These are phyloP conservation scores for Gillenia trifoliata DNA, from an alignment of 306 rosid species.

Conservation along the genomic window DNA sequence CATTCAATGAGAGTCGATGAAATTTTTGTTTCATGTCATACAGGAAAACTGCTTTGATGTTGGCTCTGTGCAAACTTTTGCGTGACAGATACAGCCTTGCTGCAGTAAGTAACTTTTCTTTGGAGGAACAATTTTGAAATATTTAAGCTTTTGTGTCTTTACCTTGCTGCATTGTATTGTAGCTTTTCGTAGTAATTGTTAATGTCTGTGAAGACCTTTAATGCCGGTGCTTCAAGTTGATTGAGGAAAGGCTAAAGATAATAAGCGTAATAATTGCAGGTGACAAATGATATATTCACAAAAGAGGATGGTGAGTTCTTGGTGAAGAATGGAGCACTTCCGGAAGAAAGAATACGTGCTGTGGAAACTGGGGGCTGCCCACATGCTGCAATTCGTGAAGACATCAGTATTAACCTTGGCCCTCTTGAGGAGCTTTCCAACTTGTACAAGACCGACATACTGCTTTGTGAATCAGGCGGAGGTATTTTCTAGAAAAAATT, in stretches of 20 bases:
- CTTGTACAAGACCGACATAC: constrained; percentile 68
- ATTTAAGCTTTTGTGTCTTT: not conserved
- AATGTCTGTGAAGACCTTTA: not conserved
- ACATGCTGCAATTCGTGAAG: constrained; percentile 93
- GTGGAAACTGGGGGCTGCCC: constrained; percentile 99
- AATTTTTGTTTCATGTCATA: constrained; percentile 3
- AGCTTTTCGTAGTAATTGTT: not conserved
- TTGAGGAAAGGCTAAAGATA: not conserved
- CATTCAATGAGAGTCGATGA: constrained; percentile 1
- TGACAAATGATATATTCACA: constrained; percentile 96
- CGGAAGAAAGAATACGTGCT: constrained; percentile 92
- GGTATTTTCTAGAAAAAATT: constrained; percentile 35
- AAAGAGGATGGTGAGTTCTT: constrained; percentile 97
- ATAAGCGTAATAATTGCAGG: constrained; percentile 27
- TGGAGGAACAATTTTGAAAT: not conserved
- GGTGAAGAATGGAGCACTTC: constrained; percentile 89
- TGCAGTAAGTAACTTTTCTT: constrained; percentile 50
- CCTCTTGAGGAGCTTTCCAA: constrained; percentile 92
- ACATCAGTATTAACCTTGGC: constrained; percentile 95
- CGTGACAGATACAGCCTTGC: constrained; percentile 94
- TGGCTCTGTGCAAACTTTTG: constrained; percentile 68
- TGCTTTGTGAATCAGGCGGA: constrained; percentile 99
- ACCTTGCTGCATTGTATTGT: not conserved
- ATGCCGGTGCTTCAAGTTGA: not conserved
- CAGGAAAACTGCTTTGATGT: constrained; percentile 95